These are phyloP conservation scores for Aspergillus sclerotiicarbonarius DNA, from an alignment of 495 filamentous ascomycete genomes.

Conservation along the genomic window DNA sequence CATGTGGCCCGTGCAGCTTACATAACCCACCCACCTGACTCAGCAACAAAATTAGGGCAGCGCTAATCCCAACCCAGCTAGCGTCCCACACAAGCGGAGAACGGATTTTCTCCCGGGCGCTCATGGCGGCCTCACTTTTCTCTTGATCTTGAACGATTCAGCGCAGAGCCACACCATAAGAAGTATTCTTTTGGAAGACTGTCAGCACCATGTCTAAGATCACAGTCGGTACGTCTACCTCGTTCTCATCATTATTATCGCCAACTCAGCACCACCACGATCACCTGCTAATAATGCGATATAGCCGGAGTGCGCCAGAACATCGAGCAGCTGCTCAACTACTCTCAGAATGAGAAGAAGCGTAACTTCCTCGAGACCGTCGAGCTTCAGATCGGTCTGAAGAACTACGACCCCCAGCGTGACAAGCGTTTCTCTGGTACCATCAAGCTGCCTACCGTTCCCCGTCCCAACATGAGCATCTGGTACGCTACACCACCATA, in stretches of 20 bases:
- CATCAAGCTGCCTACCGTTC: slow-evolving; percentile 85
- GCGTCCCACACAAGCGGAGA: slow-evolving; percentile 47
- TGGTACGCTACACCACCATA: slow-evolving; percentile 56
- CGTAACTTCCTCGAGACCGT: slow-evolving; percentile 96
- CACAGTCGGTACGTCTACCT: slow-evolving; percentile 69
- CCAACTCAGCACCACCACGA: neutral
- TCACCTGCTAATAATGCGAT: slow-evolving; percentile 26
- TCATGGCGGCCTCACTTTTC: slow-evolving; percentile 18
- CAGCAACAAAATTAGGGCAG: slow-evolving; percentile 35
- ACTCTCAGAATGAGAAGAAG: slow-evolving; percentile 98
- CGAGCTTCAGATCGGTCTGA: slow-evolving; percentile 95
- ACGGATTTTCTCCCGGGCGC: slow-evolving; percentile 31
- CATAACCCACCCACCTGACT: too few relatives aligned
- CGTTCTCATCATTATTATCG: neutral
- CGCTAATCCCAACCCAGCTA: slow-evolving; percentile 32
- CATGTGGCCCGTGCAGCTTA: neutral
- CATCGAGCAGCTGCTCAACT: slow-evolving; percentile 84
- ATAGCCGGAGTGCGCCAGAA: slow-evolving; percentile 94
- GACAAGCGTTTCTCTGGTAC: slow-evolving; percentile 99
- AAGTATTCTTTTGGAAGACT: slow-evolving; percentile 56
- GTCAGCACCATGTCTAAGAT: slow-evolving; percentile 77
- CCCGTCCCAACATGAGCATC: slow-evolving; percentile 90
- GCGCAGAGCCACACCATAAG: slow-evolving; percentile 72
- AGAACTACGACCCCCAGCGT: slow-evolving; percentile 99
- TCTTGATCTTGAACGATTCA: slow-evolving; percentile 30